Conservation (phyloP, 768 basidiomycete species). For the Crepidotus variabilis region DNA sequence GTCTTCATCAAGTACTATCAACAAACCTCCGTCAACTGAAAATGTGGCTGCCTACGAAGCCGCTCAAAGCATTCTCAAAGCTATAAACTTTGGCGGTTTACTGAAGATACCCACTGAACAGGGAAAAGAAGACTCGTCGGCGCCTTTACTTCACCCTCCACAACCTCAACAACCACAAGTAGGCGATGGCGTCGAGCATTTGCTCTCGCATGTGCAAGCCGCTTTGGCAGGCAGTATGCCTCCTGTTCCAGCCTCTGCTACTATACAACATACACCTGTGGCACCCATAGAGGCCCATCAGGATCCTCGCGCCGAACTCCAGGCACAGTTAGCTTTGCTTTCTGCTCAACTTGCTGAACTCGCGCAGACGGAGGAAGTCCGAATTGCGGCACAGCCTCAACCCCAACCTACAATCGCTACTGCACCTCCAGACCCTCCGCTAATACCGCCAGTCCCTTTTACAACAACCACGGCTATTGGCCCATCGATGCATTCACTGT, state of each 20-base stretch:
- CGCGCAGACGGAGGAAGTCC: conserved; percentile 39
- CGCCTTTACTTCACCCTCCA: conserved; percentile 1
- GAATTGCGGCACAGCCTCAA: conserved; percentile 2
- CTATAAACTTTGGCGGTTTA: conserved; percentile 66
- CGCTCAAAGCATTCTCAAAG: conserved; percentile 72
- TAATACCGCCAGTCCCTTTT: no score
- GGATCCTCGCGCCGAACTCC: conserved; percentile 53
- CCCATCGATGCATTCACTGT: conserved; percentile 8
- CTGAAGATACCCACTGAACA: conserved; percentile 38
- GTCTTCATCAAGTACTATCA: conserved; percentile 8
- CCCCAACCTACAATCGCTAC: neutral
- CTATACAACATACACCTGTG: neutral
- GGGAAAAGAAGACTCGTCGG: conserved; percentile 10
- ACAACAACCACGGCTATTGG: conserved; percentile 1
- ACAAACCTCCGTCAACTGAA: conserved; percentile 20
- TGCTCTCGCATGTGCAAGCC: conserved; percentile 26
- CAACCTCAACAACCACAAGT: neutral
- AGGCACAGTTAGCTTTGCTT: conserved; percentile 68
- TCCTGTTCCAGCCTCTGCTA: neutral
- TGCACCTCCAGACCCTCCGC: neutral
- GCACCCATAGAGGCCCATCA: conserved; percentile 8
- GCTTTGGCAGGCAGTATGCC: conserved; percentile 17
- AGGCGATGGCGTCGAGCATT: conserved; percentile 19
- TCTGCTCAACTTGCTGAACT: conserved; percentile 72
- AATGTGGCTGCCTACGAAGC: conserved; percentile 72